Percentiles rank a stretch among this genome's conserved stretches.
Conservation (phyloP, 129 eudicot species). For the Escallonia rubra region DNA sequence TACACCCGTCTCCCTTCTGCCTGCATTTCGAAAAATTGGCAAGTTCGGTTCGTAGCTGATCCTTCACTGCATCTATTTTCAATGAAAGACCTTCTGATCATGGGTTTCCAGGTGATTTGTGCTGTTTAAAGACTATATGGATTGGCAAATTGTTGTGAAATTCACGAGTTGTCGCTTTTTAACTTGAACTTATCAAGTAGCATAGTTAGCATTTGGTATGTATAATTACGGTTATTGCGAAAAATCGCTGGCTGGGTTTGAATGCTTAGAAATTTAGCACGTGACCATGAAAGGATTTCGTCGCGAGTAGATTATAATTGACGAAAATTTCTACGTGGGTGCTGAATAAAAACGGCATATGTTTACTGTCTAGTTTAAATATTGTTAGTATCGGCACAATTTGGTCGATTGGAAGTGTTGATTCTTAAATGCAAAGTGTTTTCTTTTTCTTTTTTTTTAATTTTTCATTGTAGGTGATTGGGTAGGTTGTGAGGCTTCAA, state of each 20-base stretch:
- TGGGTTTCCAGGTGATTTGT: not conserved
- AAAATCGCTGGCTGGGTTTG: no score
- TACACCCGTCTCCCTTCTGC: not conserved
- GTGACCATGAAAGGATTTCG: no score
- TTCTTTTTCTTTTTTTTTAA: not conserved
- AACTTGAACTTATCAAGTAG: no score
- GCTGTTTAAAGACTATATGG: not conserved
- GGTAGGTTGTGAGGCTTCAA: not conserved
- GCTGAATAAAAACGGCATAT: not conserved
- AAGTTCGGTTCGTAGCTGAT: no score
- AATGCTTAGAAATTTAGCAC: no score
- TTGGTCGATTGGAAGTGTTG: not conserved
- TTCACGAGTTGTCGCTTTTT: not conserved
- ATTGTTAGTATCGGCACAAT: not conserved
- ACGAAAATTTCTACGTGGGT: not conserved
- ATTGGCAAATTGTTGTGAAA: not conserved
- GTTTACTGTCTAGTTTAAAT: not conserved
- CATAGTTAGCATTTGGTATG: no score
- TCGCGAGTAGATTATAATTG: not conserved
- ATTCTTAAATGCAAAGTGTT: not conserved
- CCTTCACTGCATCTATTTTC: no score
- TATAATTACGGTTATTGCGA: no score
- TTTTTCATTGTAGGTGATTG: not conserved
- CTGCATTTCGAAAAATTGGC: not conserved
- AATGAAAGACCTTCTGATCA: not conserved